Evolutionary conservation across 2,329 filamentous ascomycete genomes (phyloP).

Genomic region (Aureobasidium sp.): DNA sequence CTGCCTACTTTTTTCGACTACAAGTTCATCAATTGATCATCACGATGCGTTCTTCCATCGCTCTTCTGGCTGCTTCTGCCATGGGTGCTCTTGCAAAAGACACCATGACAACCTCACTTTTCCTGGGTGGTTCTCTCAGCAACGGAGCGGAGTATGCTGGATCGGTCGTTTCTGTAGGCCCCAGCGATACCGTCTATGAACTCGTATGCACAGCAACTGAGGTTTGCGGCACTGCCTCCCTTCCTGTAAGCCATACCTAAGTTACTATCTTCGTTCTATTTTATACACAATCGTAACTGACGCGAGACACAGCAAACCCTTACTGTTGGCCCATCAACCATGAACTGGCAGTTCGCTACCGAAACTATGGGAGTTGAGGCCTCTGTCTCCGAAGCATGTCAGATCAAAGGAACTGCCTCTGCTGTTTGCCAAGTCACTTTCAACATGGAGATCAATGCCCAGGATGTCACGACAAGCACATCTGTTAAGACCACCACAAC

Average conservation of each 20-base stretch:
- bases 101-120: background rate
- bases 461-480: background rate
- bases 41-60: conserved; percentile 4
- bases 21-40: background rate
- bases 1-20: too few relatives aligned
- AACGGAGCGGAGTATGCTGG: background rate
- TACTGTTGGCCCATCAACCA: background rate
- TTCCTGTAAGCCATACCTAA: background rate
- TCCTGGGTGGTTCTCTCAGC: background rate
- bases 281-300: background rate
- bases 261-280: background rate
- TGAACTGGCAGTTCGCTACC: background rate
- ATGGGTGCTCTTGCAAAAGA: background rate
- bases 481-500: background rate
- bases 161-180: background rate
- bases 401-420: background rate
- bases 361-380: background rate
- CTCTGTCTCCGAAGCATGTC: background rate
- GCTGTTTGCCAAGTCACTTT: background rate
- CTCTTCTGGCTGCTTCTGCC: conserved; percentile 1
- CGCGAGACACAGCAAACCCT: background rate
- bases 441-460: background rate
- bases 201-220: background rate
- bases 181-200: background rate
- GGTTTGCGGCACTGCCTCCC: background rate